Conservation (phyloP, 306 rosid genomes). For the Citrullus mucosospermus region DNA sequence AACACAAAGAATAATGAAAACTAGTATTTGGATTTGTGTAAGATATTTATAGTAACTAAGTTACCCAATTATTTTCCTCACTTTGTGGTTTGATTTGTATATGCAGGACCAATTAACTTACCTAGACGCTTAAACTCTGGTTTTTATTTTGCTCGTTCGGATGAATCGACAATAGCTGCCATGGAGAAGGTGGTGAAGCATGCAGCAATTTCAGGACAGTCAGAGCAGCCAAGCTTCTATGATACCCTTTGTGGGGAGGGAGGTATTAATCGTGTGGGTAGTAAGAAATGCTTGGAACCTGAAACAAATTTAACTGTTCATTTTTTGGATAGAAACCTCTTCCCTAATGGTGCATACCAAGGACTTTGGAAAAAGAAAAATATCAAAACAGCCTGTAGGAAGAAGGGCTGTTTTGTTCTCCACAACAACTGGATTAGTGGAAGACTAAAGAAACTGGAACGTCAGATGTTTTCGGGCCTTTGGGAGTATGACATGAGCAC, state of each 20-base stretch:
- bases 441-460: slow-evolving; percentile 76
- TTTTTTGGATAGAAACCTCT: slow-evolving; percentile 75
- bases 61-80: neutral
- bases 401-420: slow-evolving; percentile 56
- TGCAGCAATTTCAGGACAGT: slow-evolving; percentile 69
- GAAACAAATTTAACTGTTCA: slow-evolving; percentile 67
- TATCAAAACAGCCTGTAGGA: slow-evolving; percentile 38
- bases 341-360: slow-evolving; percentile 83
- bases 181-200: slow-evolving; percentile 79
- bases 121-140: slow-evolving; percentile 98
- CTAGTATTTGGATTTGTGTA: neutral
- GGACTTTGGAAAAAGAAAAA: slow-evolving; percentile 52
- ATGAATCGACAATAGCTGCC: slow-evolving; percentile 59
- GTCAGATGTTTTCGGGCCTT: slow-evolving; percentile 69
- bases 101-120: slow-evolving; percentile 58
- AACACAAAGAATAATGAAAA: neutral
- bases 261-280: slow-evolving; percentile 53
- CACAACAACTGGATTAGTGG: slow-evolving; percentile 92
- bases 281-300: slow-evolving; percentile 51
- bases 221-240: slow-evolving; percentile 97
- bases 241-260: slow-evolving; percentile 70
- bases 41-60: neutral
- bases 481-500: slow-evolving; percentile 73
- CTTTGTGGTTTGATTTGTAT: neutral
- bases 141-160: slow-evolving; percentile 76